phyloP scores from a whole-genome alignment of 805 yeast genomes.

The Monosporozyma aerobia region DNA sequence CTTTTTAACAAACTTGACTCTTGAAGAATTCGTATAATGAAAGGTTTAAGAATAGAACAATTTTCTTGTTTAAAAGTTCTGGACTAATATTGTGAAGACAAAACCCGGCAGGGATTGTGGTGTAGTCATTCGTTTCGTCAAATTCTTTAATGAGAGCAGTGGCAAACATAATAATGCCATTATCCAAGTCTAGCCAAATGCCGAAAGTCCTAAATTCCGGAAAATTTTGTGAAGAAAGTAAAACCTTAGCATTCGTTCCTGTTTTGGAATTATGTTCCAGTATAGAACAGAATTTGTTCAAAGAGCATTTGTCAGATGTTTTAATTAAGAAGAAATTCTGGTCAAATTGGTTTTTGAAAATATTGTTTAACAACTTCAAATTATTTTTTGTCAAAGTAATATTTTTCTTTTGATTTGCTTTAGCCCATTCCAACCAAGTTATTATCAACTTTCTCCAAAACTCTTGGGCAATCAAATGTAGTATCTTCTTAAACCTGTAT shows the following conservation, averaged over 20 bases:
- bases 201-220: conserved; percentile 1
- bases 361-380: neutral
- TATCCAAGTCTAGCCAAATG: conserved; percentile 5
- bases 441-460: neutral
- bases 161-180: conserved; percentile 5
- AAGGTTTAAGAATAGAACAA: conserved; percentile 2
- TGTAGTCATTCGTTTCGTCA: neutral
- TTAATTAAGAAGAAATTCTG: neutral
- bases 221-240: neutral
- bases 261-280: neutral
- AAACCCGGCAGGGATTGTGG: neutral
- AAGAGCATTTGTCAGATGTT: neutral
- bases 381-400: neutral
- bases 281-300: neutral
- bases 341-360: neutral
- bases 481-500: neutral
- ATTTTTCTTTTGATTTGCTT: neutral
- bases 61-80: neutral
- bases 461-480: neutral
- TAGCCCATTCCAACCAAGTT: neutral
- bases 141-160: neutral
- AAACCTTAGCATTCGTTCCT: neutral
- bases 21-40: conserved; percentile 2
- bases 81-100: neutral
- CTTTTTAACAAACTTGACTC: neutral